Conservation (phyloP, 495 filamentous ascomycete genomes). For the Xylaria bambusicola region DNA sequence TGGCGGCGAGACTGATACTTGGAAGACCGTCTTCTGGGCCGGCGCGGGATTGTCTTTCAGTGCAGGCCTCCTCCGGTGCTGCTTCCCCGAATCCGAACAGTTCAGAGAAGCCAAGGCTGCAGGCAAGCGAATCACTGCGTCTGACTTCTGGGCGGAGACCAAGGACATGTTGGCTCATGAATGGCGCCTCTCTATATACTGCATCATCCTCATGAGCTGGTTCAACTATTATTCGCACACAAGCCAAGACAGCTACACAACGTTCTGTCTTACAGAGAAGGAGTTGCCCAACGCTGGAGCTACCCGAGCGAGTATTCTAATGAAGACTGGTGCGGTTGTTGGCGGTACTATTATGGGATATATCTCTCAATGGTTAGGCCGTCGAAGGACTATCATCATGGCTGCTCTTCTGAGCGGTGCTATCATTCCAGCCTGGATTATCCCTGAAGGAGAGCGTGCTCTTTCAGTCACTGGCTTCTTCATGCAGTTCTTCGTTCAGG, state of each 20-base stretch:
- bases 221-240: constrained; percentile 51
- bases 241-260: constrained; percentile 75
- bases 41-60: constrained; percentile 64
- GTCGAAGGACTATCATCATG: constrained; percentile 65
- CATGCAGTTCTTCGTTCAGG: constrained; percentile 78
- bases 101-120: constrained; percentile 64
- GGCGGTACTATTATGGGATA: constrained; percentile 75
- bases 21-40: constrained; percentile 68
- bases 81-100: constrained; percentile 70
- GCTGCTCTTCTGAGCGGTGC: constrained; percentile 56
- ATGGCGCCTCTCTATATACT: constrained; percentile 73
- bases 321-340: constrained; percentile 72
- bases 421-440: constrained; percentile 73
- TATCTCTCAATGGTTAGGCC: constrained; percentile 69
- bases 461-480: constrained; percentile 71
- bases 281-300: constrained; percentile 60
- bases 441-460: constrained; percentile 56
- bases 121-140: constrained; percentile 48
- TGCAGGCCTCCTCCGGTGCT: constrained; percentile 63
- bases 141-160: constrained; percentile 62
- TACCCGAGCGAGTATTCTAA: constrained; percentile 69
- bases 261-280: constrained; percentile 70
- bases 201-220: constrained; percentile 72
- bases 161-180: constrained; percentile 64
- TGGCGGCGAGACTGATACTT: constrained; percentile 55